Conservation (phyloP, 1,139 yeast species). For the Eremothecium gossypii region DNA sequence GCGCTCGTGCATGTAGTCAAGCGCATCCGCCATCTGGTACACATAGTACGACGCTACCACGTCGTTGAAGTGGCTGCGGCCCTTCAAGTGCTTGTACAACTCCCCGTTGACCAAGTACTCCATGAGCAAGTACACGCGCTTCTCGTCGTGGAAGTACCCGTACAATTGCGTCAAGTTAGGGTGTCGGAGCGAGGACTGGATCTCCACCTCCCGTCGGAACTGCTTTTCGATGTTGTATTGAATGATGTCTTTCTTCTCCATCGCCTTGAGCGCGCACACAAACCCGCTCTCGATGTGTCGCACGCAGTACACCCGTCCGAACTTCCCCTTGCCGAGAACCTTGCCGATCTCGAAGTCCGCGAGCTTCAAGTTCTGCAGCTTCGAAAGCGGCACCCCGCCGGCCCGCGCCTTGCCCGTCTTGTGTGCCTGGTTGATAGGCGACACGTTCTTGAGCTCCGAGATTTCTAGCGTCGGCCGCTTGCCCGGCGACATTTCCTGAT, state of each 20-base stretch:
- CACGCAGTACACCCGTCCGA: constrained; percentile 89
- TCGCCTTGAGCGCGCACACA: constrained; percentile 82
- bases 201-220: constrained; percentile 83
- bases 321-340: constrained; percentile 84
- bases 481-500: neutral
- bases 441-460: neutral
- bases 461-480: neutral
- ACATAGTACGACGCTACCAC: constrained; percentile 68
- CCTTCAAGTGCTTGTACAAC: constrained; percentile 61
- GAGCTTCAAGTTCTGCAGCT: constrained; percentile 11
- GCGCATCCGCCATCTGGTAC: constrained; percentile 73
- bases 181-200: constrained; percentile 71
- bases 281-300: constrained; percentile 66
- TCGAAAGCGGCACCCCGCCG: neutral
- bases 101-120: constrained; percentile 89
- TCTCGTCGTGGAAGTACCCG: constrained; percentile 76
- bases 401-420: neutral
- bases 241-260: constrained; percentile 73
- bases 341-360: constrained; percentile 80
- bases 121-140: constrained; percentile 69
- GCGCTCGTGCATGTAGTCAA: constrained; percentile 65
- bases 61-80: constrained; percentile 59
- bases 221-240: constrained; percentile 78
- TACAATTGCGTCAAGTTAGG: constrained; percentile 70
- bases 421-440: neutral